Conservation (phyloP, 768 basidiomycete species). For the Lactarius hengduanensis region DNA sequence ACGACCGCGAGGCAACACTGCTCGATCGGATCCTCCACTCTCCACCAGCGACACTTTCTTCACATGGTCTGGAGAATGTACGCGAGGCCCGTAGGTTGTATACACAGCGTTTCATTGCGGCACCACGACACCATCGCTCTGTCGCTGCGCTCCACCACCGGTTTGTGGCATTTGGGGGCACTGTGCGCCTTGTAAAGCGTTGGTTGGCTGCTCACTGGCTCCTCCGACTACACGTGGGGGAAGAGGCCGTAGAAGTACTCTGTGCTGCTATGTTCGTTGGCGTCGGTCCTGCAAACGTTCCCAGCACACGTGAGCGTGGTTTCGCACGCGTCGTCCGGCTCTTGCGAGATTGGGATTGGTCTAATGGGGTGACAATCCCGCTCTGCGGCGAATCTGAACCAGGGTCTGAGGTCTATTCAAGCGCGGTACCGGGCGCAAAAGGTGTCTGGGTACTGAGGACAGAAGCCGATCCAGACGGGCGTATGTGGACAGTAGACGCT, state of each 20-base stretch:
- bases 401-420: constrained; percentile 27
- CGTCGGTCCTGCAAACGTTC: constrained; percentile 48
- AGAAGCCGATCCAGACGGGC: constrained; percentile 69
- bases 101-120: constrained; percentile 69
- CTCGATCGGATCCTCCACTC: constrained; percentile 64
- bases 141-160: constrained; percentile 78
- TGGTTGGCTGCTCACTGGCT: constrained; percentile 94
- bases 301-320: constrained; percentile 75
- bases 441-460: constrained; percentile 80
- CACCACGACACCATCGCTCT: constrained; percentile 82
- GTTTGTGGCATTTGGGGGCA: constrained; percentile 75
- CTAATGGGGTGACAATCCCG: constrained; percentile 69
- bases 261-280: constrained; percentile 76
- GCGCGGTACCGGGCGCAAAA: constrained; percentile 40
- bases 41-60: constrained; percentile 37
- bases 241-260: constrained; percentile 82
- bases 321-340: constrained; percentile 73
- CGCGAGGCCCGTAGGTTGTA: constrained; percentile 59
- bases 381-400: constrained; percentile 51
- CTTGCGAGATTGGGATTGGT: constrained; percentile 84
- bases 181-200: constrained; percentile 85
- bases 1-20: constrained; percentile 79
- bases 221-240: constrained; percentile 65
- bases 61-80: constrained; percentile 55
- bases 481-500: constrained; percentile 69